Conservation (phyloP, 441 rosid genomes). For the Pelargonium citronellum region DNA sequence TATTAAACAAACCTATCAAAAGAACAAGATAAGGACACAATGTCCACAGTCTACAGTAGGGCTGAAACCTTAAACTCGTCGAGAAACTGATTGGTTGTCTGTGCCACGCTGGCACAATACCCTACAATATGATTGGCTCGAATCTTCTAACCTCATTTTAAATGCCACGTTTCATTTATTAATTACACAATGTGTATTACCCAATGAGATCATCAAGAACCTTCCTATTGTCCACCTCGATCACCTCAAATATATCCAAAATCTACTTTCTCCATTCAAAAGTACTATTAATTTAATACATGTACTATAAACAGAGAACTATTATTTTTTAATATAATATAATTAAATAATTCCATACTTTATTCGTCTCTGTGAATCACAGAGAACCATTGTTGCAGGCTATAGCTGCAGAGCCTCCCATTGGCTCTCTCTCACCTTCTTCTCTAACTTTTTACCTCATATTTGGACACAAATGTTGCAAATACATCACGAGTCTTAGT, state of each 20-base stretch:
- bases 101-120: conserved; percentile 28
- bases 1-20: too few relatives aligned
- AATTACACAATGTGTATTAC: conserved; percentile 14
- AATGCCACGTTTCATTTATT: conserved; percentile 1
- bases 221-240: conserved; percentile 5
- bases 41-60: neutral
- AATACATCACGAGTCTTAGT: neutral
- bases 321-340: too few relatives aligned
- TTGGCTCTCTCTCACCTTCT: conserved; percentile 38
- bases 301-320: neutral
- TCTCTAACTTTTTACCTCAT: conserved; percentile 5
- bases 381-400: conserved; percentile 10
- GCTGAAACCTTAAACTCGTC: conserved; percentile 32
- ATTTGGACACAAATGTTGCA: neutral
- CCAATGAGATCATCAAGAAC: conserved; percentile 8
- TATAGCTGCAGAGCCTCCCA: conserved; percentile 29
- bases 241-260: neutral
- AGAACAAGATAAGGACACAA: neutral
- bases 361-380: conserved; percentile 3
- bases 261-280: neutral
- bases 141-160: neutral
- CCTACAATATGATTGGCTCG: conserved; percentile 24
- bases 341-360: too few relatives aligned
- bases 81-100: conserved; percentile 25
- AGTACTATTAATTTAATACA: neutral